Evolutionary conservation across 768 basidiomycete genomes (phyloP), one percentile per base, ranked within the genome.

Genomic region (Auriscalpium microsporum): DNA sequence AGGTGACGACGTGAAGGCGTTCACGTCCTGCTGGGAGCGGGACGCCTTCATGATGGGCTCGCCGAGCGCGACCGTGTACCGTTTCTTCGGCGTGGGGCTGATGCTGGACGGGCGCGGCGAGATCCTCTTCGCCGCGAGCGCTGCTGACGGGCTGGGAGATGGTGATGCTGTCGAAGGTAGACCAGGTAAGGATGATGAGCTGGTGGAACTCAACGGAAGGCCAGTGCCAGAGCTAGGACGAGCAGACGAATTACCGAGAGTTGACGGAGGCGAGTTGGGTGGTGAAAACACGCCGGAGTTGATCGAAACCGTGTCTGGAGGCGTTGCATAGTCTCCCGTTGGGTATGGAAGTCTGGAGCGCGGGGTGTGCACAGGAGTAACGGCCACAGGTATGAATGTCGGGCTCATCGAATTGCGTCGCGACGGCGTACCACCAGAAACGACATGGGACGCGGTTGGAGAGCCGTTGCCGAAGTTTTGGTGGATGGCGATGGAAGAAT

Each of bases 21-120:
- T 37, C 61, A 68, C 52, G 59, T 60, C 48, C 61, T 70, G 33
- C 59, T 65, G 56, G 62, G 68, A 38, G 63, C 61, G 57, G 8
- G 50, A 47, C 2, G 65, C 54, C 38, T 60, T 58, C 58, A 81
- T 77, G 56, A 89, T 82, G 0, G 87, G 84, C 2, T 80, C 85
- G 10, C 88, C 89, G 0, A 93, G 76, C 0, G 90, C 90, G 35
- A 92, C 90, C 0, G 90, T 92, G 65, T 93, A 92, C 40, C 90
- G 77, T 64, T 93, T 93, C 57, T 90, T 72, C 1, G 75, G 69
- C 0, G 79, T 71, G 2, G 90, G 88, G 3, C 87, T 89, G 1
- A 83, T 76, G 62, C 82, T 86, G 5, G 75, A 71, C 14, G 75
- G 77, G 17, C 82, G 72, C 45, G 72, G 80, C 1, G 75, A 65